Evolutionary conservation across 2,329 filamentous ascomycete species (phyloP).

Genomic region (Lecanicillium sp.): DNA sequence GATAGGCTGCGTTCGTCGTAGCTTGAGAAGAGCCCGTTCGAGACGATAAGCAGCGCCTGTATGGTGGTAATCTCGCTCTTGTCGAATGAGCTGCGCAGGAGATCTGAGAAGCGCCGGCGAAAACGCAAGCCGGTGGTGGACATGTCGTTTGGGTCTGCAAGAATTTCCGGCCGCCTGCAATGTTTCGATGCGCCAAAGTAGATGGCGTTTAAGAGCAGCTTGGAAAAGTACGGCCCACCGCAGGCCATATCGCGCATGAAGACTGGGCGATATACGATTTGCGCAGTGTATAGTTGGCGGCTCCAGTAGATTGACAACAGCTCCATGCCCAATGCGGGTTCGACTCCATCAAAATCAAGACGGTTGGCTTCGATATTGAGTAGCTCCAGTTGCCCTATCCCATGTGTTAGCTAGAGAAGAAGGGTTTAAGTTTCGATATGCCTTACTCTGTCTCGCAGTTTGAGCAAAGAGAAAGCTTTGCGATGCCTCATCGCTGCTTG

Average conservation of each 20-base stretch:
- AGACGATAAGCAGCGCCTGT: conserved; percentile 40
- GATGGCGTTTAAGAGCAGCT: conserved; percentile 43
- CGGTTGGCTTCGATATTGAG: too few relatives aligned
- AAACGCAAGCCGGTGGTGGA: conserved; percentile 37
- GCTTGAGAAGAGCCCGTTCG: conserved; percentile 36
- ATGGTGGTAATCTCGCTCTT: conserved; percentile 42
- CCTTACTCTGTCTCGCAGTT: too few relatives aligned
- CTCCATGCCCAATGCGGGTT: too few relatives aligned
- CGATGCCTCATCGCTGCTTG: too few relatives aligned
- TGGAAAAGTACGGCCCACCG: conserved; percentile 44
- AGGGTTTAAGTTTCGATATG: too few relatives aligned
- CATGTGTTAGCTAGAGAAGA: too few relatives aligned
- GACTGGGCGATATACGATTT: conserved; percentile 24
- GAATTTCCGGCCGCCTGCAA: conserved; percentile 31
- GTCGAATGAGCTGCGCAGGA: conserved; percentile 34
- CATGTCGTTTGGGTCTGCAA: conserved; percentile 21
- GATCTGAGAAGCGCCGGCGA: conserved; percentile 30
- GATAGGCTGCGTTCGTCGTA: conserved; percentile 38
- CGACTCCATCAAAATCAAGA: too few relatives aligned
- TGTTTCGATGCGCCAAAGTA: conserved; percentile 36
- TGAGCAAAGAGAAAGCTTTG: too few relatives aligned
- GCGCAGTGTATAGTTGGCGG: too few relatives aligned
- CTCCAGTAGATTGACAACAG: too few relatives aligned
- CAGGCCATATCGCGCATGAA: conserved; percentile 42
- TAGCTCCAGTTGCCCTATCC: too few relatives aligned